Evolutionary conservation across 352 stramenopile genomes (phyloP), one percentile per base, ranked within the genome.

Genomic region (Salisapilia sapeloensis): DNA sequence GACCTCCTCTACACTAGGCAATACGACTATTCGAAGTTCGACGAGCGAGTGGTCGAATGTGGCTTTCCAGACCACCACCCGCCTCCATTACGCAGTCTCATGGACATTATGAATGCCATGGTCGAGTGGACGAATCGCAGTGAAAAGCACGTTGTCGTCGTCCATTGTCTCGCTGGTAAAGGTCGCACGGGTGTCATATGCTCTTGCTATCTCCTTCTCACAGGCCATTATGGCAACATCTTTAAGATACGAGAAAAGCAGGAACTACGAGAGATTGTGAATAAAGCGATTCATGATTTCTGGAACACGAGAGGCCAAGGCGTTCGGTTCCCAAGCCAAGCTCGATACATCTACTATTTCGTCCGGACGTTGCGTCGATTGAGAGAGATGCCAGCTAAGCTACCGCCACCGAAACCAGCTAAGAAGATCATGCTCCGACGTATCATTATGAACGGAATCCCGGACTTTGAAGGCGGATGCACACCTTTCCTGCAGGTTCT

Each of bases 271-370:
- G 56, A 78, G 19, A 43, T 81, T 30, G 67, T 62, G 14, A 81
- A 82, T 44, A 44, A 44, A 2, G 60, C 70, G 29, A 79, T 85
- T 24, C 53, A 56, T 21, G 60, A 82, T 39, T 91, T 91, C 42
- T 82, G 64, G 61, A 64, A 74, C 25, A 53, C 59, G 3, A 52
- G 75, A 31, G 76, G 76, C 19, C 66, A 91, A 38, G 76, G 76
- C 18, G 76, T 91, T 36, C 60, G 65, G 12, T 86, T 81, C 42
- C 72, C 76, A 11, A 84, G 64, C 40, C 72, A 91, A 41, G 64
- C 66, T 32, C 50, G 81, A 42, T 85, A 85, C 53, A 84, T 91
- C 53, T 89, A 85, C 51, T 89, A 89, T 52, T 89, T 89, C 38
- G 56, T 77, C 25, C 76, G 80, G 28, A 57, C 84, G 13, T 37